Conservation (phyloP, 2,329 filamentous ascomycete genomes). For the Hymenoscyphus linearis region DNA sequence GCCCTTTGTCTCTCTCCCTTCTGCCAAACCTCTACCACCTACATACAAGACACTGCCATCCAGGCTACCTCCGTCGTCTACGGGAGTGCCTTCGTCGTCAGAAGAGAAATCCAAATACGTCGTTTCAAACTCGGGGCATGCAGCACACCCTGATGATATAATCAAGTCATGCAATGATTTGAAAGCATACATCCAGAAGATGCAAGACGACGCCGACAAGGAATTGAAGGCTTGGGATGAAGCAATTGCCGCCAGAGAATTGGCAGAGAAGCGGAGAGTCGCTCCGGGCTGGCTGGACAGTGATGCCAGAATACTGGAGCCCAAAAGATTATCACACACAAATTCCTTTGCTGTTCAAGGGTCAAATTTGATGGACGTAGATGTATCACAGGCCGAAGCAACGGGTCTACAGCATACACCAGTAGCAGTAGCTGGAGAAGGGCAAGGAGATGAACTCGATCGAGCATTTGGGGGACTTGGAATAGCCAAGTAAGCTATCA, state of each 20-base stretch:
- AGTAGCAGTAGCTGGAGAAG: conserved; percentile 32
- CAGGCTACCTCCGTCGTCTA: conserved; percentile 70
- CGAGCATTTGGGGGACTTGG: conserved; percentile 45
- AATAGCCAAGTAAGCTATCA: conserved; percentile 25
- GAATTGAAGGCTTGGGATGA: conserved; percentile 68
- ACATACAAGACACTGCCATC: conserved; percentile 90
- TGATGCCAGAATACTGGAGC: conserved; percentile 63
- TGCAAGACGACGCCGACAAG: conserved; percentile 61
- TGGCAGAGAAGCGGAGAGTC: conserved; percentile 73
- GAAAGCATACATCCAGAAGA: conserved; percentile 65
- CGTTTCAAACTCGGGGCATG: conserved; percentile 69
- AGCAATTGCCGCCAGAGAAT: conserved; percentile 56
- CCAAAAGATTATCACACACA: conserved; percentile 44
- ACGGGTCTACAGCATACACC: conserved; percentile 30
- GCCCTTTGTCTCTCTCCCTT: conserved; percentile 86
- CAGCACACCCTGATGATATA: conserved; percentile 84
- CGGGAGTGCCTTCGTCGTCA: conserved; percentile 42
- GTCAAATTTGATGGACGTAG: conserved; percentile 30
- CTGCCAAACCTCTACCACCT: conserved; percentile 87
- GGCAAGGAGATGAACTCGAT: conserved; percentile 48
- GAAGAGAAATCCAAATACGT: conserved; percentile 66
- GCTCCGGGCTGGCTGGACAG: conserved; percentile 80
- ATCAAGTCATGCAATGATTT: conserved; percentile 75
- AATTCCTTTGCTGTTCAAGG: conserved; percentile 9
- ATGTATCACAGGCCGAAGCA: conserved; percentile 29